These are phyloP conservation scores for Euclidium syriacum DNA, from an alignment of 345 rosid genomes.

Conservation along the genomic window DNA sequence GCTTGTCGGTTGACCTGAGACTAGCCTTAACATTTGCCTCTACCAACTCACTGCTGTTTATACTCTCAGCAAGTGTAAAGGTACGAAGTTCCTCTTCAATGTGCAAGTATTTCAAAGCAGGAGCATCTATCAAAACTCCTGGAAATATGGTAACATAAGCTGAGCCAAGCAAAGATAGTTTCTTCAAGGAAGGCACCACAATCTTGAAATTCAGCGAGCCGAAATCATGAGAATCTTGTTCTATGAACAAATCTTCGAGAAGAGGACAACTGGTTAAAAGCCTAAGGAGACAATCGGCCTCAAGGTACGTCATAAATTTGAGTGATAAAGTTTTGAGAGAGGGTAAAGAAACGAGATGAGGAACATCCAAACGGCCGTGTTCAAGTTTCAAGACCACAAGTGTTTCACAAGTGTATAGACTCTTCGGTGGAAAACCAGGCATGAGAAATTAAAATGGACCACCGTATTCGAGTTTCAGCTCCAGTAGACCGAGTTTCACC, in stretches of 20 bases:
- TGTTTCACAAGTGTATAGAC: constrained; percentile 2
- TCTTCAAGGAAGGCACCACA: constrained; percentile 7
- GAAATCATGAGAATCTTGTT: not conserved
- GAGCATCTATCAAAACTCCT: constrained; percentile 8
- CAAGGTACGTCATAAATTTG: not conserved
- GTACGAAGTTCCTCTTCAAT: not conserved
- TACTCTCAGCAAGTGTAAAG: not conserved
- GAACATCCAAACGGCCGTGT: constrained; percentile 3
- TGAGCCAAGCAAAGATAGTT: not conserved
- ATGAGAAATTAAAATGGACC: too few relatives aligned
- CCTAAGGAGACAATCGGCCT: not conserved
- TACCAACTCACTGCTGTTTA: not conserved
- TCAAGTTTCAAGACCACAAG: constrained; percentile 9
- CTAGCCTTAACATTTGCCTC: not conserved
- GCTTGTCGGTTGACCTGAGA: not conserved
- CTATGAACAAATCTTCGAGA: constrained; percentile 14
- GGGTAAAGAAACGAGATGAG: not conserved
- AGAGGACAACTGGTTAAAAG: constrained; percentile 20
- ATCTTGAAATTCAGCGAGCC: not conserved
- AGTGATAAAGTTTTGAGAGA: constrained; percentile 17
- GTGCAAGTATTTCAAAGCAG: not conserved
- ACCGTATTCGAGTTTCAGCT: not conserved
- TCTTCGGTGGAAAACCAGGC: not conserved
- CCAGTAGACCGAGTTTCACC: constrained; percentile 8
- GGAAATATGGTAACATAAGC: not conserved